Evolutionary conservation across 768 basidiomycete genomes (phyloP), one percentile per base, ranked within the genome.

Genomic region (Mycena haematopus): DNA sequence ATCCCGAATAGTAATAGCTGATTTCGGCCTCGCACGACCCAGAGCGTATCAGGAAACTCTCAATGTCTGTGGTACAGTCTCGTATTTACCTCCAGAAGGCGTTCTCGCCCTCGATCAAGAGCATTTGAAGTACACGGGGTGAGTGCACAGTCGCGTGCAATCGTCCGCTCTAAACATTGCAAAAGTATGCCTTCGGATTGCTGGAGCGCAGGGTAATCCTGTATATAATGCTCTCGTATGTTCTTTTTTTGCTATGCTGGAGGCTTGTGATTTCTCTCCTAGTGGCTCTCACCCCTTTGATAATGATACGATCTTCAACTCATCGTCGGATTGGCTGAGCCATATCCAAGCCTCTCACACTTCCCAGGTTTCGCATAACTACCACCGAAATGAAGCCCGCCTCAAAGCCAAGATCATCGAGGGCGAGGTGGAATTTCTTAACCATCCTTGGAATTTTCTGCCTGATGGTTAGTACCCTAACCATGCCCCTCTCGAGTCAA

Each of bases 41-140:
- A 87, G 86, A 67, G 86, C 92, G 2, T 87, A 88, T 69, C 88
- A 93, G 80, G 88, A 90, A 70, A 94, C 93, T 0, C 79, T 92
- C 69, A 92, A 92, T 66, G 92, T 92, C 45, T 93, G 90, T 62
- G 93, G 93, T n/a, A 94, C 93, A 0, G 86, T 94, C 21, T 88
- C 90, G 1, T 95, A 94, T 73, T 79, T 95, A 17, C 92, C 92
- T 9, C 92, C 92, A 0, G 93, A 95, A 74, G 93, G 91, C 13
- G 85, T 95, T 38, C 79, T 90, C 11, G 92, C 92, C 8, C 76
- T 94, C 44, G 90, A 93, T 67, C 80, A 89, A 66, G 88, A 88
- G 67, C 80, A 91, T 60, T 74, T 91, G 45, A 86, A 89, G 53
- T 93, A 92, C 67, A 74, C 81, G 29, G 84, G 84, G 84, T 82